Evolutionary conservation across 805 yeast species (phyloP).

Genomic region (Sugiyamaella qingdaonensis): DNA sequence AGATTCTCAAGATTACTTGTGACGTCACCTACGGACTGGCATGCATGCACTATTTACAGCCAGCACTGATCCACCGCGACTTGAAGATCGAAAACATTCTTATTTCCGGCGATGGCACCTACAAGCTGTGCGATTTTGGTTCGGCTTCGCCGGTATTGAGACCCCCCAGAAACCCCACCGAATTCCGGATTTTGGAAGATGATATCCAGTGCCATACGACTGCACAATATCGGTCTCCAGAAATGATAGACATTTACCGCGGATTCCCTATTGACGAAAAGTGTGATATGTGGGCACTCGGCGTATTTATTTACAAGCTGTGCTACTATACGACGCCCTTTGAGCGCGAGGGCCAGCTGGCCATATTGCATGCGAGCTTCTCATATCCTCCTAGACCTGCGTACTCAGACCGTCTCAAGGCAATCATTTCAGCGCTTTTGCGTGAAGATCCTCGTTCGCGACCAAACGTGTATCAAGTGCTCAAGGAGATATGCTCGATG

Average conservation of each 20-base stretch:
- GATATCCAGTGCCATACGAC: slow-evolving; percentile 90
- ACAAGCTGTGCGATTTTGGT: slow-evolving; percentile 91
- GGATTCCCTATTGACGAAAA: slow-evolving; percentile 86
- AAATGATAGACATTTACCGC: slow-evolving; percentile 85
- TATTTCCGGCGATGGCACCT: slow-evolving; percentile 60
- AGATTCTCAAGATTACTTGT: slow-evolving; percentile 76
- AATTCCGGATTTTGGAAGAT: slow-evolving; percentile 70
- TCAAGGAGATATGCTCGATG: slow-evolving; percentile 58
- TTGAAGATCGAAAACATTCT: slow-evolving; percentile 44
- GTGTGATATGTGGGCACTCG: slow-evolving; percentile 95
- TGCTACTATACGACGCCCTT: slow-evolving; percentile 94
- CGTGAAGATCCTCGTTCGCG: slow-evolving; percentile 78
- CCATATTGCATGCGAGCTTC: slow-evolving; percentile 78
- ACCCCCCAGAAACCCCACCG: slow-evolving; percentile 72
- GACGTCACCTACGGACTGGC: slow-evolving; percentile 77
- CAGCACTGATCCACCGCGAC: slow-evolving; percentile 71
- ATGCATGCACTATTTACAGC: slow-evolving; percentile 69
- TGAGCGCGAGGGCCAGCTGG: slow-evolving; percentile 76
- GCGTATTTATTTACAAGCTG: slow-evolving; percentile 83
- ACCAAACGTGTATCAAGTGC: slow-evolving; percentile 83
- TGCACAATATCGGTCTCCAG: slow-evolving; percentile 93
- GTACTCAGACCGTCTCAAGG: slow-evolving; percentile 67
- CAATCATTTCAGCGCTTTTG: slow-evolving; percentile 70
- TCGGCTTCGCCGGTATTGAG: slow-evolving; percentile 68
- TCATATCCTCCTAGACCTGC: slow-evolving; percentile 67